A percentile compares a stretch with the other conserved stretches of the same genome.
Evolutionary conservation across 2,329 filamentous ascomycete species (phyloP).

Genomic region (Berkeleyomyces basicola): DNA sequence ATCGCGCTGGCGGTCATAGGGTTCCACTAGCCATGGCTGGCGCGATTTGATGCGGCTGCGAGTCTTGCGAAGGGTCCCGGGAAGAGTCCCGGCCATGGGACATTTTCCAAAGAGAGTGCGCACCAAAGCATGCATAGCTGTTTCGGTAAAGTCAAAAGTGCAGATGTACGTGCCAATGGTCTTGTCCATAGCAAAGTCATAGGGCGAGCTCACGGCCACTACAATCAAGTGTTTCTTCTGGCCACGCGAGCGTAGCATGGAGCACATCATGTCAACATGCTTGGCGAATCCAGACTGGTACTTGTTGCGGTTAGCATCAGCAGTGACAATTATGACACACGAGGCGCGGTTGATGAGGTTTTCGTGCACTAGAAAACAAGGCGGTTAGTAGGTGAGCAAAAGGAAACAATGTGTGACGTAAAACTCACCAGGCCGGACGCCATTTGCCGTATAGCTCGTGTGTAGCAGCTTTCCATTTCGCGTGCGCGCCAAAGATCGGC

Average conservation of each 20-base stretch:
- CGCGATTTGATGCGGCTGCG: constrained; percentile 77
- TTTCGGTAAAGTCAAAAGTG: constrained; percentile 93
- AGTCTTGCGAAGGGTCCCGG: constrained; percentile 67
- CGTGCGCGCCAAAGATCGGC: constrained; percentile 70
- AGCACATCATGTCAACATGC: constrained; percentile 90
- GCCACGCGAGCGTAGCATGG: constrained; percentile 56
- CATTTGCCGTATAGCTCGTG: constrained; percentile 89
- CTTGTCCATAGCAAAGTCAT: constrained; percentile 89
- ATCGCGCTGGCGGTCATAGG: constrained; percentile 68
- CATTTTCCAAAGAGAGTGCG: constrained; percentile 69
- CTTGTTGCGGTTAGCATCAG: constrained; percentile 82
- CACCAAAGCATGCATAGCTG: constrained; percentile 69
- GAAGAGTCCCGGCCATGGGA: constrained; percentile 40
- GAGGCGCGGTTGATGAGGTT: constrained; percentile 78
- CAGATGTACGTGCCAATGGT: constrained; percentile 85
- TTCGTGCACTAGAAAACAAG: constrained; percentile 50
- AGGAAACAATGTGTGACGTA: neutral
- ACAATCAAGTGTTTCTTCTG: constrained; percentile 84
- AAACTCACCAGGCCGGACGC: constrained; percentile 52
- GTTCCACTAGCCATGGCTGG: constrained; percentile 88
- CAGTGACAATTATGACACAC: constrained; percentile 78
- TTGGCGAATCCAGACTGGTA: constrained; percentile 94
- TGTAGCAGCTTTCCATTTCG: constrained; percentile 76
- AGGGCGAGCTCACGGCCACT: constrained; percentile 84
- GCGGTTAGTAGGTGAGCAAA: neutral